These are phyloP conservation scores for Thalia dealbata DNA, from an alignment of 176 grass and related monocot genomes.

Conservation along the genomic window DNA sequence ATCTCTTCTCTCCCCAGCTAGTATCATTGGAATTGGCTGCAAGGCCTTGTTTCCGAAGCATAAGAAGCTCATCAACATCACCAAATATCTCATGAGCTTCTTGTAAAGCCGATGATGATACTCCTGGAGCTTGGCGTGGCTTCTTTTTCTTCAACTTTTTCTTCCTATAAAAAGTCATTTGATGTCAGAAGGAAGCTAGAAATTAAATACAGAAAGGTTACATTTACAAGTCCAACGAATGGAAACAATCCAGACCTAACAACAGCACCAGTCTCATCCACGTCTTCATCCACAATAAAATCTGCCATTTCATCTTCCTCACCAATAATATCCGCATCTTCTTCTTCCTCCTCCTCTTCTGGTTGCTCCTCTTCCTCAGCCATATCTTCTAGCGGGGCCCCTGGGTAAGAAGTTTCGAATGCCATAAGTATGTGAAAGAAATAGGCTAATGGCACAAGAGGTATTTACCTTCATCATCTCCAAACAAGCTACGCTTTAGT, in stretches of 20 bases:
- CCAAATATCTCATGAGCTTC: conserved; percentile 98
- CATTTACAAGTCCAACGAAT: background rate
- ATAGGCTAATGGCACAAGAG: background rate
- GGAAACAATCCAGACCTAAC: conserved; percentile 33
- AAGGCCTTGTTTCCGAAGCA: conserved; percentile 62
- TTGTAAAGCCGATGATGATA: conserved; percentile 83
- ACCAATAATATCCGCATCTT: conserved; percentile 37
- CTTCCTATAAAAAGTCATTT: background rate
- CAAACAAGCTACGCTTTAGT: conserved; percentile 81
- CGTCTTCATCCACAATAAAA: conserved; percentile 95
- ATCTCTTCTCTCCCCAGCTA: conserved; percentile 40
- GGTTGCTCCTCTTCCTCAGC: conserved; percentile 65
- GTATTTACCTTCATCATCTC: conserved; percentile 59
- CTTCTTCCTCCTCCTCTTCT: conserved; percentile 60
- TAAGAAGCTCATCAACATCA: conserved; percentile 87
- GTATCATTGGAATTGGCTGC: conserved; percentile 32
- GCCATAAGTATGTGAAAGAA: background rate
- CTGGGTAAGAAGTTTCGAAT: conserved; percentile 22
- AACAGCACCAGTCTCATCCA: conserved; percentile 78
- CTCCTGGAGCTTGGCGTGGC: conserved; percentile 61
- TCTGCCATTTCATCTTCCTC: conserved; percentile 97
- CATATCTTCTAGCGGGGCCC: conserved; percentile 51
- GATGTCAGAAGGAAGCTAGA: background rate
- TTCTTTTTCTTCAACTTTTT: conserved; percentile 54
- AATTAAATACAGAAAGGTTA: background rate